phyloP scores from a whole-genome alignment of 345 rosid genomes.

The Ceriops zippeliana region DNA sequence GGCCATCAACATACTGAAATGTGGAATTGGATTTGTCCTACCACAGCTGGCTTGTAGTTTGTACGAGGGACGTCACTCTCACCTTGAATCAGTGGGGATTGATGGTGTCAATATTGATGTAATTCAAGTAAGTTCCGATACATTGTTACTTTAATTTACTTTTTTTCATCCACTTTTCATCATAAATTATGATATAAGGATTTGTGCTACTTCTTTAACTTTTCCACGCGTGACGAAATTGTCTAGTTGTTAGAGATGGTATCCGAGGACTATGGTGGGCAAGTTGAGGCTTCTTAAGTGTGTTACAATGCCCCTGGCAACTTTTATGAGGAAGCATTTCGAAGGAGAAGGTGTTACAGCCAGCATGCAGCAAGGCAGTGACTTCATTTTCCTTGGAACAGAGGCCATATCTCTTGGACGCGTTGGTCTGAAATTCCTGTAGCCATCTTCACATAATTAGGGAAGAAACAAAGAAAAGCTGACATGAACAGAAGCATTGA shows the following conservation, averaged over 20 bases:
- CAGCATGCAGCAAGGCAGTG: conserved; percentile 33
- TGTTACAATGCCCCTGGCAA: background rate
- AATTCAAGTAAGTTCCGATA: conserved; percentile 60
- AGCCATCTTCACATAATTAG: background rate
- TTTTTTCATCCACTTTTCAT: background rate
- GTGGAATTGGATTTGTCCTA: conserved; percentile 63
- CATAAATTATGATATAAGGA: background rate
- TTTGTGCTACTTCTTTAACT: background rate
- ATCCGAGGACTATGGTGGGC: background rate
- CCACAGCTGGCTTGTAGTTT: conserved; percentile 58
- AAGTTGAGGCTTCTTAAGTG: background rate
- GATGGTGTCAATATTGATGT: conserved; percentile 98
- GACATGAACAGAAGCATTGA: background rate
- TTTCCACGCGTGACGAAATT: too few relatives aligned
- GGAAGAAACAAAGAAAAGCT: background rate
- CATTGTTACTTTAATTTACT: background rate
- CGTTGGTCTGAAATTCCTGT: conserved; percentile 47
- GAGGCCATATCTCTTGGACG: conserved; percentile 81
- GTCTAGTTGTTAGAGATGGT: background rate
- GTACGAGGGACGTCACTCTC: conserved; percentile 80
- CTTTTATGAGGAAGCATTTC: background rate
- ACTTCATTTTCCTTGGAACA: conserved; percentile 82
- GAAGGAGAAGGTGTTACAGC: background rate
- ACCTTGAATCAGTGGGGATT: conserved; percentile 56
- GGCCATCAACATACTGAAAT: conserved; percentile 67